These are phyloP conservation scores for Nicotiana noctiflora DNA, from an alignment of 257 asterid species.

Conservation along the genomic window DNA sequence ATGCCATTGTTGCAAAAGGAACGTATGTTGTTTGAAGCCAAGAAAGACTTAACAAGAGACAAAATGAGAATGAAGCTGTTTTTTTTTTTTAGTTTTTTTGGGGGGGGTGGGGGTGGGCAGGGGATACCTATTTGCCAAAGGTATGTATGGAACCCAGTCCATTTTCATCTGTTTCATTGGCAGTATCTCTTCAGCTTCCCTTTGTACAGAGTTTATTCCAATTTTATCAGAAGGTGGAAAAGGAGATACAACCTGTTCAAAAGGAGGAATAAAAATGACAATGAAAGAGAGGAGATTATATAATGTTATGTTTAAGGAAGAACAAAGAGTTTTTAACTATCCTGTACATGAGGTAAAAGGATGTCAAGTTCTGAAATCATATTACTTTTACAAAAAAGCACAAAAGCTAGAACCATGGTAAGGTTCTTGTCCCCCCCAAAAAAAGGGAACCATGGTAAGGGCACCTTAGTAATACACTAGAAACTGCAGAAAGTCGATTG, in stretches of 20 bases:
- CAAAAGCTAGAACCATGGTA: background rate
- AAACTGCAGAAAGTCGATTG: background rate
- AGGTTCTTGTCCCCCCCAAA: background rate
- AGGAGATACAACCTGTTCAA: constrained; percentile 77
- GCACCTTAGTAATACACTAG: background rate
- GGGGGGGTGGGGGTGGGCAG: background rate
- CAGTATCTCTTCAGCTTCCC: constrained; percentile 85
- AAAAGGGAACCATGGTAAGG: background rate
- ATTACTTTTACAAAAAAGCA: background rate
- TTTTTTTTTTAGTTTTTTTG: too few species aligned
- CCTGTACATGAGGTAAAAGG: background rate
- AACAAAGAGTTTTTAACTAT: background rate
- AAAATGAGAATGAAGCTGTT: background rate
- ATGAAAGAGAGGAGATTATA: background rate
- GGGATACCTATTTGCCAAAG: constrained; percentile 65
- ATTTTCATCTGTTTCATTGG: constrained; percentile 99
- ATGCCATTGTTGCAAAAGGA: background rate
- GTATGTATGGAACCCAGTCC: constrained; percentile 98
- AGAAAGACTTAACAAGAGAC: background rate
- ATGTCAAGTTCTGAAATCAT: background rate
- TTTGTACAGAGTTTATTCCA: constrained; percentile 91
- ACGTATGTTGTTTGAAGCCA: background rate
- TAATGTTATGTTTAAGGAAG: background rate
- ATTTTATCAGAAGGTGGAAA: constrained; percentile 97
- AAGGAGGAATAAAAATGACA: constrained; percentile 5